Base-by-base conservation (phyloP, 179 eudicot species). In the Amaranthus tricolor region DNA sequence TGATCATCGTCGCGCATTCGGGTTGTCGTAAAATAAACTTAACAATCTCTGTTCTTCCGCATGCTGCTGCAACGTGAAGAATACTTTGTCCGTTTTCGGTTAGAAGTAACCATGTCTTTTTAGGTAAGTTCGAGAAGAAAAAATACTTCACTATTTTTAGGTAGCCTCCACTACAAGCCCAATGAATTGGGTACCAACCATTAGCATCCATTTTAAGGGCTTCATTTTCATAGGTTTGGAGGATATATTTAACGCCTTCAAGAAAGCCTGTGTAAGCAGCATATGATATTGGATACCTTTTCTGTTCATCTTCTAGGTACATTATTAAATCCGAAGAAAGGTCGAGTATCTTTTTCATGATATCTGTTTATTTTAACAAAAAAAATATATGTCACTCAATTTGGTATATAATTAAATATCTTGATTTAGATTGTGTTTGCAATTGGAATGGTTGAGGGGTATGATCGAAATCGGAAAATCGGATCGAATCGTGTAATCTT, bases 211-310 rank as follows among this genome's bases (percentile, higher is more conserved):
- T 17, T 44, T 75, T 74, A 60, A 57, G 78, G n/a, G 70, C 67
- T 12, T 63, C 54, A 55, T 64, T 65, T 13, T 6, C 9, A 58
- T 5, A 60, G 1, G 40, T 14, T 11, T 48, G 20, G 49, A 82
- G 4, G 0, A 82, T 53, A 72, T 31, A 55, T 24, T 66, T 16
- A 7, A 82, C 85, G 10, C 85, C 85, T 0, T 75, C 75, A 7
- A 60, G 24, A 59, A 74, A 82, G 48, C 82, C 85, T 75, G 50
- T 72, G 51, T 61, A 82, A 13, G 85, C 82, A 8, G 85, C 82
- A 17, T 71, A 75, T 14, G 85, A 82, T 7, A 78, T 52, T 7
- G 82, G 82, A 17, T 45, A 70, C 60, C 77, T 54, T 31, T 71
- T 71, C 6, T 17, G 6, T 40, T 66, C 72, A 48, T 82, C 85